Evolutionary conservation across 306 rosid genomes (phyloP).

Genomic region (Prunus campanulata): DNA sequence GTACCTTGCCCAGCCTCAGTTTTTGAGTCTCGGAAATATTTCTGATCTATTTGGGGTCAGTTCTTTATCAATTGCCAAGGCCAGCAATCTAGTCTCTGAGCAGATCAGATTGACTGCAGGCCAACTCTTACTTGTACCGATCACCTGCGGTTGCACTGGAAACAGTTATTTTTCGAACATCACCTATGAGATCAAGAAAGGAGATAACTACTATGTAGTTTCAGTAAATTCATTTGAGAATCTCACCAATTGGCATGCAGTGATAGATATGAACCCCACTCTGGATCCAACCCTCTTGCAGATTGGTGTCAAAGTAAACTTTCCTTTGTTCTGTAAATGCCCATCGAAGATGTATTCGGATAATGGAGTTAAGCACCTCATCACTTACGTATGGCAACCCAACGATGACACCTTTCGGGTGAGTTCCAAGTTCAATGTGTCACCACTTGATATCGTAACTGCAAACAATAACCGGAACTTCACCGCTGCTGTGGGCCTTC

Average conservation of each 20-base stretch:
- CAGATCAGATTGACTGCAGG: conserved; percentile 26
- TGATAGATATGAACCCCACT: conserved; percentile 37
- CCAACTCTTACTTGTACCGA: conserved; percentile 63
- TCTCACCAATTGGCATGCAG: conserved; percentile 49
- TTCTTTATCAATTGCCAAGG: conserved; percentile 52
- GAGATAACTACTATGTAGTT: conserved; percentile 47
- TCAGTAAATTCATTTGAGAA: conserved; percentile 42
- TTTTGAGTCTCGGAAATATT: conserved; percentile 42
- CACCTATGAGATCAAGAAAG: conserved; percentile 41
- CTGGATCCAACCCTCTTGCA: conserved; percentile 37
- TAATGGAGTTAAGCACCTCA: conserved; percentile 38
- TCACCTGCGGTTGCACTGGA: conserved; percentile 62
- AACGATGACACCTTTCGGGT: conserved; percentile 43
- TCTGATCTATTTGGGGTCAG: conserved; percentile 55
- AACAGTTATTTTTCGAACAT: conserved; percentile 52
- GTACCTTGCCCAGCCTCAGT: conserved; percentile 48
- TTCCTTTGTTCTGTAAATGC: conserved; percentile 73
- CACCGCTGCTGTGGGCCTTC: conserved; percentile 35
- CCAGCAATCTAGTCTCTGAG: conserved; percentile 47
- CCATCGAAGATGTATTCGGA: conserved; percentile 45
- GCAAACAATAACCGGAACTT: conserved; percentile 44
- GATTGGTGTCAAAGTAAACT: conserved; percentile 34
- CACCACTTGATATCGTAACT: conserved; percentile 27
- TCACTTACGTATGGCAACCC: conserved; percentile 68
- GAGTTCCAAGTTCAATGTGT: conserved; percentile 48